These are phyloP conservation scores for Naganishia sp. DNA, from an alignment of 1,284 basidiomycete genomes.

Conservation along the genomic window DNA sequence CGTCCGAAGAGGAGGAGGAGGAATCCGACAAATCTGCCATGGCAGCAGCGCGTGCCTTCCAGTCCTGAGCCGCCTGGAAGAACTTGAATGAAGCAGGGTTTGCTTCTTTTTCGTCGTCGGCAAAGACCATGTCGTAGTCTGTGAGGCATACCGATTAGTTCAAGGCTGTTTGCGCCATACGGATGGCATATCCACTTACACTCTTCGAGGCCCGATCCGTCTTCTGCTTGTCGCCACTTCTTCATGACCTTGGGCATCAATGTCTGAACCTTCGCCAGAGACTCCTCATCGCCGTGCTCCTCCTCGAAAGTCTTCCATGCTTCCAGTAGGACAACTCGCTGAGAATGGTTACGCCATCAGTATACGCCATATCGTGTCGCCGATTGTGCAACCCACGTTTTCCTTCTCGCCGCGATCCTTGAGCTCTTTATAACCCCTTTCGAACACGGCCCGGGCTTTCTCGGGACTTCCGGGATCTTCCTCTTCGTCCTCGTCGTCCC, in stretches of 20 bases:
- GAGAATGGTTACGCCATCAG: conserved; percentile 10
- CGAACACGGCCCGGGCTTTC: conserved; percentile 74
- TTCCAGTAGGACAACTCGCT: conserved; percentile 85
- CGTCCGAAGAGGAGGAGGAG: conserved; percentile 45
- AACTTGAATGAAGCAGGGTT: conserved; percentile 92
- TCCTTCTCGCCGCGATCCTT: conserved; percentile 78
- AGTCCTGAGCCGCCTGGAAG: conserved; percentile 87
- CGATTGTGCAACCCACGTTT: conserved; percentile 63
- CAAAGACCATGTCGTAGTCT: conserved; percentile 94
- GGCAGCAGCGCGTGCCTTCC: conserved; percentile 58
- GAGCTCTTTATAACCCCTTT: conserved; percentile 81
- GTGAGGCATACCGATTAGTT: conserved; percentile 28
- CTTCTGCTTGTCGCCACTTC: conserved; percentile 75
- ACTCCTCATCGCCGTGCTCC: conserved; percentile 68
- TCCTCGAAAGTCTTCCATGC: conserved; percentile 92
- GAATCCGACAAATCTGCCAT: conserved; percentile 40
- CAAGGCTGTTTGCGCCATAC: background rate
- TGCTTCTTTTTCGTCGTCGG: conserved; percentile 88
- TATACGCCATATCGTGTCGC: too few species aligned
- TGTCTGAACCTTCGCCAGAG: conserved; percentile 73
- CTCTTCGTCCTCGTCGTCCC: conserved; percentile 69
- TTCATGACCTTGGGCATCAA: conserved; percentile 91
- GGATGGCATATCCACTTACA: conserved; percentile 56
- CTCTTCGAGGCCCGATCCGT: conserved; percentile 82
- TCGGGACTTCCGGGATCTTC: conserved; percentile 69